Percentiles rank a stretch among this genome's conserved stretches.
Conservation (phyloP, 2,329 filamentous ascomycete genomes). For the Chaetomium sp. region DNA sequence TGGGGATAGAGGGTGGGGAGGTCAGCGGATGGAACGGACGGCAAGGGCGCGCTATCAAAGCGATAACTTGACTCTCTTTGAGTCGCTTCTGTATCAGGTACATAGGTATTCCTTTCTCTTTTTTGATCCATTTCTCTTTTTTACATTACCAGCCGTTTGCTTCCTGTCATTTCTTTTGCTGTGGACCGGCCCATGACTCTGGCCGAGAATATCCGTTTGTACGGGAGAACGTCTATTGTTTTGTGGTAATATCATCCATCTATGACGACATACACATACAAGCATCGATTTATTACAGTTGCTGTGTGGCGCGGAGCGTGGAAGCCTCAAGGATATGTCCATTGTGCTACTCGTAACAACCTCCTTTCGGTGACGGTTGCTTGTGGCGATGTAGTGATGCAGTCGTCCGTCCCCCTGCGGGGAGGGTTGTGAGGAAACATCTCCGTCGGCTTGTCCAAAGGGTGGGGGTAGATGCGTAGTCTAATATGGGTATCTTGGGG, state of each 20-base stretch:
- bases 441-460: too few species aligned
- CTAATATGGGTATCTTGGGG: too few species aligned
- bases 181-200: constrained; percentile 12
- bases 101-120: constrained; percentile 24
- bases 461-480: too few species aligned
- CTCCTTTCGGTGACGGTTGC: too few species aligned
- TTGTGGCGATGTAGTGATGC: too few species aligned
- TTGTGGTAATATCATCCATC: constrained; percentile 21
- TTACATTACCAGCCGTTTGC: neutral
- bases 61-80: neutral
- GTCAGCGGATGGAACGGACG: neutral
- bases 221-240: constrained; percentile 27
- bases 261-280: neutral
- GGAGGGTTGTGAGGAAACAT: too few species aligned
- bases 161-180: constrained; percentile 39
- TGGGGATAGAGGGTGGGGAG: neutral
- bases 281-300: neutral
- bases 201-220: neutral
- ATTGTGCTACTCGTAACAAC: neutral
- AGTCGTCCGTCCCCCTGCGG: too few species aligned
- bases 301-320: neutral
- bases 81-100: constrained; percentile 11
- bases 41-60: neutral
- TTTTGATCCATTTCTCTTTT: constrained; percentile 5
- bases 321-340: too few species aligned